Evolutionary conservation across 345 rosid genomes (phyloP).

Genomic region (Garcia nutans): DNA sequence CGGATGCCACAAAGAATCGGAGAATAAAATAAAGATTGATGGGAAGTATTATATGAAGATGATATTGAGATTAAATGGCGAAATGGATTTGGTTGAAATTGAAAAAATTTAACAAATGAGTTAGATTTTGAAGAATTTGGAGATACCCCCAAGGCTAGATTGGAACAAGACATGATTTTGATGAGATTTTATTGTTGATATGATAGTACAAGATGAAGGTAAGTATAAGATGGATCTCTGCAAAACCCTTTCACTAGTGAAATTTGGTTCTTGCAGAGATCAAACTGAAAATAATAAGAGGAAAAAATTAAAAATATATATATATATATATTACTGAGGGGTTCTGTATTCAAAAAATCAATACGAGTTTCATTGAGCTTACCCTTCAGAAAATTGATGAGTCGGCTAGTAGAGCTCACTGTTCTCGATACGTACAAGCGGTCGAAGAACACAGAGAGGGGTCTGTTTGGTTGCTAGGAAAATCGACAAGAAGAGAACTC

Average conservation of each 20-base stretch:
- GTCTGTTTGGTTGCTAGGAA: neutral
- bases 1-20: constrained; percentile 54
- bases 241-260: constrained; percentile 13
- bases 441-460: neutral
- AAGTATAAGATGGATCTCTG: neutral
- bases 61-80: constrained; percentile 8
- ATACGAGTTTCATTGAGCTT: neutral
- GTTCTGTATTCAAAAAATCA: neutral
- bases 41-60: neutral
- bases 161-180: constrained; percentile 37
- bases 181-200: neutral
- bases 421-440: neutral
- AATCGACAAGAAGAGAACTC: neutral
- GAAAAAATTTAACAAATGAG: constrained; percentile 15
- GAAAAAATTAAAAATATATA: neutral
- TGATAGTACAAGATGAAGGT: neutral
- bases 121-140: constrained; percentile 29
- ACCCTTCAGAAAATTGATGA: neutral
- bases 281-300: neutral
- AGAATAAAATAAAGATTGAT: constrained; percentile 4
- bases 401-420: neutral
- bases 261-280: constrained; percentile 1
- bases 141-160: constrained; percentile 29
- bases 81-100: constrained; percentile 35
- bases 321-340: neutral